These are phyloP conservation scores for Pezicula radicicola DNA, from an alignment of 2,329 filamentous ascomycete genomes.

Conservation along the genomic window DNA sequence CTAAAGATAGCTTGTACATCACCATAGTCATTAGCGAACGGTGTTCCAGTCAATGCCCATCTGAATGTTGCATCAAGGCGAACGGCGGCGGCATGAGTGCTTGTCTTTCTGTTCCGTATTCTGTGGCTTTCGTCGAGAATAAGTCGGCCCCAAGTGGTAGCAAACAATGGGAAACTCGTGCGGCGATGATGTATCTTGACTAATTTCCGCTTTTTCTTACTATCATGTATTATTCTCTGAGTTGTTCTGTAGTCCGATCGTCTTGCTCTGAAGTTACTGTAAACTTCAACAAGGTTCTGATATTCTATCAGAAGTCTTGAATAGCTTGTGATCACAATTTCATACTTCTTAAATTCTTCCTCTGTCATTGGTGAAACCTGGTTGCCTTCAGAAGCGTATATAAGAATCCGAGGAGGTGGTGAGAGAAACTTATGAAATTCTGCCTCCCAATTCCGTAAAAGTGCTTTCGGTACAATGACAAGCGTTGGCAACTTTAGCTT, in stretches of 20 bases:
- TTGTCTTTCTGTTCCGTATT: background rate
- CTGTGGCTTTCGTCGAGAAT: background rate
- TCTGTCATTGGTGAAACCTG: background rate
- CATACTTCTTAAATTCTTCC: background rate
- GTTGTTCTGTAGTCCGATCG: background rate
- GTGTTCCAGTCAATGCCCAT: background rate
- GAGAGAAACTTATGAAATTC: background rate
- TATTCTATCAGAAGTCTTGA: background rate
- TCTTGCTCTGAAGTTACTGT: background rate
- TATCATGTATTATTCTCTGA: background rate
- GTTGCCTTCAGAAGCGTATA: background rate
- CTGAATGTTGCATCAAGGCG: background rate
- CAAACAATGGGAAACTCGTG: background rate
- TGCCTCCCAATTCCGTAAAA: background rate
- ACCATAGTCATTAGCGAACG: background rate
- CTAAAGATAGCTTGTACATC: background rate
- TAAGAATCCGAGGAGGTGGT: background rate
- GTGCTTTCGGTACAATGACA: background rate
- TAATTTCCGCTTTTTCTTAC: background rate
- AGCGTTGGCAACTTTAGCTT: background rate
- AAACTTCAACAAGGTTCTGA: background rate
- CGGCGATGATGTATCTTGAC: background rate
- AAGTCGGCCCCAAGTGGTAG: background rate
- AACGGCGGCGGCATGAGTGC: background rate
- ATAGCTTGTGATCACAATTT: background rate